Evolutionary conservation across 2,329 filamentous ascomycete genomes (phyloP), one percentile per base, ranked within the genome.

Genomic region (Cordyceps fumosorosea): DNA sequence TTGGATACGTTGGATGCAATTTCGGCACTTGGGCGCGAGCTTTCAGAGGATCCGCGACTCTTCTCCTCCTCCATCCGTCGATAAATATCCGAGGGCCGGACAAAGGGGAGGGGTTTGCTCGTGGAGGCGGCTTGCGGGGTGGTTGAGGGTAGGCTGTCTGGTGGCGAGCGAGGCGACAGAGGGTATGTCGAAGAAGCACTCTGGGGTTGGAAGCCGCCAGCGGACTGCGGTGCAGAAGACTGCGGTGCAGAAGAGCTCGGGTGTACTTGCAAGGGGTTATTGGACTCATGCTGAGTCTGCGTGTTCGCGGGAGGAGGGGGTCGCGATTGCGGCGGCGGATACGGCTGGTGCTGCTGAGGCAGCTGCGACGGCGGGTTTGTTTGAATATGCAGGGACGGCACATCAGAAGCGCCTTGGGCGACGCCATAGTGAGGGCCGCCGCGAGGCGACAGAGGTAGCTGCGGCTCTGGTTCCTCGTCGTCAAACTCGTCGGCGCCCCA

Each of bases 61-160:
- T 76, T 81, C 64, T 83, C 79, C 66, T 90, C 87, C 58, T 84
- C 84, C 72, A 88, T 80, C 6, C 88, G 84, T 69, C 84, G 88
- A 72, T 93, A 93, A 48, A 93, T 88, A 66, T 96, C 90, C 14
- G 88, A 84, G 1, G 91, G 89, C 44, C 89, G 81, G 62, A 91
- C 80, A 66, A 93, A 87, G 0, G 86, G 82, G 22, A 84, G 74
- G 1, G 84, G 72, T 67, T 86, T 87, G 56, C 64, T 64, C 34
- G 63, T 48, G 5, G 64, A 29, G 24, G 59, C 20, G 8, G 50
- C 37, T 26, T 62, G 37, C 3, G 54, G 34, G 12, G 45, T 45
- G 6, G 60, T 42, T 34, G 55, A 59, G 8, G 56, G 34, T 2
- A 60, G 56, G 26, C 56, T 60, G 14, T 60, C 56, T 8, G 56